Percentiles rank a stretch among this genome's conserved stretches.
Conservation (phyloP, 257 asterid genomes). For the Solanum tacnaense region DNA sequence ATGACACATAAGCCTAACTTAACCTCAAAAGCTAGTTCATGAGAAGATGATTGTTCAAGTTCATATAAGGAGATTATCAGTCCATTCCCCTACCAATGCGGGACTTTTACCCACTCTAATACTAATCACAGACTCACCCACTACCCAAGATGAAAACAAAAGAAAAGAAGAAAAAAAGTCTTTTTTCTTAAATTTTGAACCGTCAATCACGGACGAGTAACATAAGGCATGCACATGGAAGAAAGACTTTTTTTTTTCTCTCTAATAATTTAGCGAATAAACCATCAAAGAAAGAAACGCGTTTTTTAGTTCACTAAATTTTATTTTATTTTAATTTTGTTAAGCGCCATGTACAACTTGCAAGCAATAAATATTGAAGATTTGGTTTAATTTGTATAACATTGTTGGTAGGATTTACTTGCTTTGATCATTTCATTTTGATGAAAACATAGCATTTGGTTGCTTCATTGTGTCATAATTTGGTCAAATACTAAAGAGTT, state of each 20-base stretch:
- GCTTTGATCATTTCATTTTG: not conserved
- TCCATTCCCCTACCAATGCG: no score
- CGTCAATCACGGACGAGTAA: not conserved
- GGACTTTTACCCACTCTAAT: no score
- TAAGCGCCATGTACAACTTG: not conserved
- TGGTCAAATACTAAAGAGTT: not conserved
- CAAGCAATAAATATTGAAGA: not conserved
- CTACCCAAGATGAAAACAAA: not conserved
- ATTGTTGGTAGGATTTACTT: not conserved
- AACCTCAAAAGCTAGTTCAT: no score
- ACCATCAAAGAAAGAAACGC: not conserved
- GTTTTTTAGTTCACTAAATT: not conserved
- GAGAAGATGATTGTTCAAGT: no score
- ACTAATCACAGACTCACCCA: not conserved
- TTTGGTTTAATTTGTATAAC: not conserved
- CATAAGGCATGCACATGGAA: not conserved
- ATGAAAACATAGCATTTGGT: not conserved
- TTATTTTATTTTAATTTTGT: not conserved
- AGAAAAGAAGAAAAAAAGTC: not conserved
- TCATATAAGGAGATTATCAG: not conserved
- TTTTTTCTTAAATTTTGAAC: not conserved
- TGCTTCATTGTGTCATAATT: not conserved
- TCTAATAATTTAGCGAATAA: not conserved
- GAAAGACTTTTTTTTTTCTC: not conserved
- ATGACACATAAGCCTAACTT: no score